A percentile compares a stretch with the other conserved stretches of the same genome.
Conservation (phyloP, 139 green algal species). For the Edaphochlamys debaryana region DNA sequence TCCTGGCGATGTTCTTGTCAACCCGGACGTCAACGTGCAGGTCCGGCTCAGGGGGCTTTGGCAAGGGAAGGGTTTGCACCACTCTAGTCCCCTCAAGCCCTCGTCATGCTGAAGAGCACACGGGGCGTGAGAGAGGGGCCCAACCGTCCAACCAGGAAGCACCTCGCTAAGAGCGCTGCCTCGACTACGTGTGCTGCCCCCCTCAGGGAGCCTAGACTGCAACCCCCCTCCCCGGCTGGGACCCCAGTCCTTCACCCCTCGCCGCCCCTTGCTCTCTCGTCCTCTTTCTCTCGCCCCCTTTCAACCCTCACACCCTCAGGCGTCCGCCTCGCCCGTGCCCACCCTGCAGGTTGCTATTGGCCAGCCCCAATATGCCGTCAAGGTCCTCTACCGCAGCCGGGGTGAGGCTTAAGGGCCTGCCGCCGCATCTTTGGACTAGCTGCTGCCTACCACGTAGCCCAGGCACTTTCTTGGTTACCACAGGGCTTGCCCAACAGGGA, state of each 20-base stretch:
- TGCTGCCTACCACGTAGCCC: too few relatives aligned
- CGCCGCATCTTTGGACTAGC: too few relatives aligned
- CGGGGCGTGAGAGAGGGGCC: too few relatives aligned
- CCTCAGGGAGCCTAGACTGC: too few relatives aligned
- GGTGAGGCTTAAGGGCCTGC: neutral
- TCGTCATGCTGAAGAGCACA: neutral
- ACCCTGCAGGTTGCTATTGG: neutral
- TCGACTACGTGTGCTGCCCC: too few relatives aligned
- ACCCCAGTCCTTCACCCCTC: neutral
- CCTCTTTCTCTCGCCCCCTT: neutral
- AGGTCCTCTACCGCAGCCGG: slow-evolving; percentile 28
- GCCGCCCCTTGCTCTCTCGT: neutral
- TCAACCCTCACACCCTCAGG: neutral
- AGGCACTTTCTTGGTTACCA: too few relatives aligned
- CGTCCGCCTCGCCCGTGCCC: neutral
- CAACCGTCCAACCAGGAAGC: too few relatives aligned
- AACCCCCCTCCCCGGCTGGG: neutral
- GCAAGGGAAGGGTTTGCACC: neutral
- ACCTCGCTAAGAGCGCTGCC: too few relatives aligned
- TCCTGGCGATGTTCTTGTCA: neutral
- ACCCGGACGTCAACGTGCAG: slow-evolving; percentile 11
- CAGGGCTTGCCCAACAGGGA: too few relatives aligned
- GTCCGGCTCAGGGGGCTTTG: neutral
- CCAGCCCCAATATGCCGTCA: slow-evolving; percentile 17
- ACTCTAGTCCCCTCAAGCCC: neutral